Conservation (phyloP, 345 rosid species). For the Salix suchowensis region DNA sequence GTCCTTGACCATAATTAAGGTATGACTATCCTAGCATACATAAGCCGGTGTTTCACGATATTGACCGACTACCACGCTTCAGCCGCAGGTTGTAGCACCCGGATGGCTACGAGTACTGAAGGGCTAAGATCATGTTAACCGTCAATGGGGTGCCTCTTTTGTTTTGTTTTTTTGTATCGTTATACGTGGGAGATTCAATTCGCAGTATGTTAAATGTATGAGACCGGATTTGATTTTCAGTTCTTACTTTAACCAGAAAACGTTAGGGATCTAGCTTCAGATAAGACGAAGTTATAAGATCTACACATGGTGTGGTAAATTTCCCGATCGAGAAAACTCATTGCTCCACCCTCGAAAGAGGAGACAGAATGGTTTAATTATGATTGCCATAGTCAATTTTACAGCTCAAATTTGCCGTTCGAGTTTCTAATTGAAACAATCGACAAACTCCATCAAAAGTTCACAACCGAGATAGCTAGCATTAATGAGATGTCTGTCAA, state of each 20-base stretch:
- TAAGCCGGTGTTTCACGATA: no score
- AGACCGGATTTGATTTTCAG: neutral
- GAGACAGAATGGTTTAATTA: neutral
- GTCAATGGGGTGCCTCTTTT: neutral
- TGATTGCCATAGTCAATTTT: no score
- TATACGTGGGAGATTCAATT: neutral
- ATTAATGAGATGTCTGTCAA: neutral
- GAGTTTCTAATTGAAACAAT: neutral
- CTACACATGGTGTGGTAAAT: neutral
- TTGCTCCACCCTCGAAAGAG: neutral
- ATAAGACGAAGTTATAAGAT: neutral
- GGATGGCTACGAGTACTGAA: neutral
- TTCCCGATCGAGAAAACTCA: neutral
- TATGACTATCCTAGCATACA: no score
- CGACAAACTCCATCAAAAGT: neutral
- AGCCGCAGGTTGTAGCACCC: neutral
- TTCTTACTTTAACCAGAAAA: neutral
- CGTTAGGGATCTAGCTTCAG: neutral
- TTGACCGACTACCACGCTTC: no score
- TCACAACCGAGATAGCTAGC: neutral
- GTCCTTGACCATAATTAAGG: no score
- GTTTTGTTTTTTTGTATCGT: neutral
- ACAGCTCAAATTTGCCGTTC: neutral
- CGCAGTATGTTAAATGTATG: neutral
- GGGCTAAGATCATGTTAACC: neutral